These are phyloP conservation scores for Ophiocordyceps camponoti-leonardi DNA, from an alignment of 2,329 filamentous ascomycete genomes.

Conservation along the genomic window DNA sequence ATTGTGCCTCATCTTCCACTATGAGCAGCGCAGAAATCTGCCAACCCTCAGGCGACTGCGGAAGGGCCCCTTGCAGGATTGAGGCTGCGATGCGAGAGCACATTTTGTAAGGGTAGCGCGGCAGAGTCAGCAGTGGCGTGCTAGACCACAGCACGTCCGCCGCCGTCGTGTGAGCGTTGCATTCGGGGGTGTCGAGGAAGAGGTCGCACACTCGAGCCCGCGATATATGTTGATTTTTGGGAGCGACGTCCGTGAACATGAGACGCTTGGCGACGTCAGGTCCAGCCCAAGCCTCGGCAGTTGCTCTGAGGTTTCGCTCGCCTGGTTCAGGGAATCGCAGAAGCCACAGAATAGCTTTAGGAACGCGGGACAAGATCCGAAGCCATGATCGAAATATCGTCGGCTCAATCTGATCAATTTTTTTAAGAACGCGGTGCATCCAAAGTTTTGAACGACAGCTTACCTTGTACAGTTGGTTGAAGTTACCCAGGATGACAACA, in stretches of 20 bases:
- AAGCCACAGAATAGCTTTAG: slow-evolving; percentile 85
- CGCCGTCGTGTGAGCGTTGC: slow-evolving; percentile 94
- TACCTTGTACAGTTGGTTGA: slow-evolving; percentile 98
- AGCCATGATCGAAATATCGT: slow-evolving; percentile 94
- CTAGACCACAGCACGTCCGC: slow-evolving; percentile 95
- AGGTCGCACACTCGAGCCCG: slow-evolving; percentile 83
- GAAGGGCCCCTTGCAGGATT: slow-evolving; percentile 78
- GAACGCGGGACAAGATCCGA: slow-evolving; percentile 68
- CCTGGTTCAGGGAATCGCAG: slow-evolving; percentile 92
- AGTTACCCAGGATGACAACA: slow-evolving; percentile 84
- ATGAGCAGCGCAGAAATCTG: slow-evolving; percentile 60
- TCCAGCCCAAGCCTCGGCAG: slow-evolving; percentile 70
- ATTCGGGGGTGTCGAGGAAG: slow-evolving; percentile 93
- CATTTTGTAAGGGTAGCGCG: slow-evolving; percentile 95
- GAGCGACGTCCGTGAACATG: slow-evolving; percentile 90
- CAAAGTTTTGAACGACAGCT: slow-evolving; percentile 4
- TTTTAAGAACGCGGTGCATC: neutral
- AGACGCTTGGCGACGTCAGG: slow-evolving; percentile 72
- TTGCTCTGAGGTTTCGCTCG: slow-evolving; percentile 67
- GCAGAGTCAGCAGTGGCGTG: slow-evolving; percentile 77
- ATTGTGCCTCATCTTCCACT: slow-evolving; percentile 60
- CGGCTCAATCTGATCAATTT: slow-evolving; percentile 66
- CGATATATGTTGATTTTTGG: slow-evolving; percentile 85
- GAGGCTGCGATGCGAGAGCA: slow-evolving; percentile 95
- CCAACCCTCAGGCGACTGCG: slow-evolving; percentile 48